Conservation (phyloP, 2,329 filamentous ascomycete species). For the Trichoderma lentiforme region DNA sequence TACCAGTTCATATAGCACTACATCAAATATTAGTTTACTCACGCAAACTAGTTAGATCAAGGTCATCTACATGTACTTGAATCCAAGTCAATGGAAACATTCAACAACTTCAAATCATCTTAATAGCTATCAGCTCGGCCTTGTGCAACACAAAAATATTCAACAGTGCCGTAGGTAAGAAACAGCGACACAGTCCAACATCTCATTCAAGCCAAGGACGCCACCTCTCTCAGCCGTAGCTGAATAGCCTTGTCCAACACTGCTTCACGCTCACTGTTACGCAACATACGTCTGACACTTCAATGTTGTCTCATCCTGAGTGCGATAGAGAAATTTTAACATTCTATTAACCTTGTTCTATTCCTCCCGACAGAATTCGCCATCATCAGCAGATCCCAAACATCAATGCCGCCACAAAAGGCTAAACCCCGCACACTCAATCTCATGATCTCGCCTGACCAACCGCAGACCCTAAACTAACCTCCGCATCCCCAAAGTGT, state of each 20-base stretch:
- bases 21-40: not conserved
- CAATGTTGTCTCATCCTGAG: not conserved
- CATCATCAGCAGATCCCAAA: not conserved
- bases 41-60: not conserved
- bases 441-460: not conserved
- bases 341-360: not conserved
- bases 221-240: not conserved
- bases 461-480: not conserved
- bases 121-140: not conserved
- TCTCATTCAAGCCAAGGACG: not conserved
- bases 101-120: not conserved
- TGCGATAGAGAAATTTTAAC: not conserved
- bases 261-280: not conserved
- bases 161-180: not conserved
- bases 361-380: not conserved
- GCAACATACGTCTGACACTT: not conserved
- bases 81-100: not conserved
- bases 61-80: not conserved
- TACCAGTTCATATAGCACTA: not conserved
- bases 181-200: not conserved
- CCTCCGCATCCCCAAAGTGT: not conserved
- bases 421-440: not conserved
- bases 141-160: not conserved
- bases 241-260: not conserved
- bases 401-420: not conserved